Percentiles rank a stretch among this genome's conserved stretches.
These are phyloP conservation scores for Suillus americanus DNA, from an alignment of 768 basidiomycete species.

Conservation along the genomic window DNA sequence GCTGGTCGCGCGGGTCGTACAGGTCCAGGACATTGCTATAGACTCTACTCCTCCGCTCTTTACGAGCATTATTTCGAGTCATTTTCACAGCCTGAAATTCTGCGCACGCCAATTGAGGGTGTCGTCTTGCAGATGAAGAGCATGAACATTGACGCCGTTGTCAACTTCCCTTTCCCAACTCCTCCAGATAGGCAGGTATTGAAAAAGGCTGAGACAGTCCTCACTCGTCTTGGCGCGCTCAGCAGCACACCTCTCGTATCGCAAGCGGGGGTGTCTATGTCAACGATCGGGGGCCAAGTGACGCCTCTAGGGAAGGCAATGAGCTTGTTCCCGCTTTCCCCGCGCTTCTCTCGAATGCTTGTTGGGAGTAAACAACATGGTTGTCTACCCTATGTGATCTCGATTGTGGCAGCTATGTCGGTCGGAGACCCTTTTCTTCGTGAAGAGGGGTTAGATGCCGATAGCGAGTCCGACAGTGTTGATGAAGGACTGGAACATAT, in stretches of 20 bases:
- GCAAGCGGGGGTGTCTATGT: slow-evolving; percentile 18
- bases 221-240: slow-evolving; percentile 84
- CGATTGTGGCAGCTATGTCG: slow-evolving; percentile 86
- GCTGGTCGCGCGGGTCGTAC: slow-evolving; percentile 97
- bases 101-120: slow-evolving; percentile 95
- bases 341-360: slow-evolving; percentile 94
- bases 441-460: slow-evolving; percentile 63
- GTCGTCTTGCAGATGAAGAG: slow-evolving; percentile 98
- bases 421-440: slow-evolving; percentile 96
- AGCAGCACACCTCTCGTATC: slow-evolving; percentile 32
- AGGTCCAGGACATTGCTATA: slow-evolving; percentile 97
- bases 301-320: slow-evolving; percentile 91
- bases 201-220: slow-evolving; percentile 75
- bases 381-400: slow-evolving; percentile 88
- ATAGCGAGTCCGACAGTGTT: slow-evolving; percentile 39
- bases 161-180: slow-evolving; percentile 98
- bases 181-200: slow-evolving; percentile 81
- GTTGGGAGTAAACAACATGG: slow-evolving; percentile 84
- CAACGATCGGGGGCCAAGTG: slow-evolving; percentile 57
- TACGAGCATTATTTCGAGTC: slow-evolving; percentile 90
- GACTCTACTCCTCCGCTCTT: slow-evolving; percentile 93
- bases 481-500: slow-evolving; percentile 42
- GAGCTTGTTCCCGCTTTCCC: slow-evolving; percentile 92
- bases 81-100: slow-evolving; percentile 88
- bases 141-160: slow-evolving; percentile 95